phyloP scores from a whole-genome alignment of 108 stramenopile species.

The Skeletonema potamos region DNA sequence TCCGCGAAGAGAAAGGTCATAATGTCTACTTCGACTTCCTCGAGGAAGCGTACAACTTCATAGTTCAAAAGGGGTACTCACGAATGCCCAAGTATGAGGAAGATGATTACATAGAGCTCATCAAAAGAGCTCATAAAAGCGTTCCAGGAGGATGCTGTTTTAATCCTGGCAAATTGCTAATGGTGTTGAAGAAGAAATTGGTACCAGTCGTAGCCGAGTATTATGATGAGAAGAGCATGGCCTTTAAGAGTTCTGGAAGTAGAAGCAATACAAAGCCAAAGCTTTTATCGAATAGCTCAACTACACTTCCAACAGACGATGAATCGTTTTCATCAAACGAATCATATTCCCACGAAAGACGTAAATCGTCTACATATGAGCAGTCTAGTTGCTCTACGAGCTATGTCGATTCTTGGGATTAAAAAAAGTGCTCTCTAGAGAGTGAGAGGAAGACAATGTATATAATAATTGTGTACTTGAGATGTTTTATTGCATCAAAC shows the following conservation, averaged over 20 bases:
- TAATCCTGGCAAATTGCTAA: slow-evolving; percentile 78
- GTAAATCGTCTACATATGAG: not conserved
- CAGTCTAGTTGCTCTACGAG: slow-evolving; percentile 18
- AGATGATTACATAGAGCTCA: slow-evolving; percentile 76
- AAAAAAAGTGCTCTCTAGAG: not conserved
- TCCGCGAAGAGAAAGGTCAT: slow-evolving; percentile 81
- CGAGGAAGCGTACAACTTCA: slow-evolving; percentile 84
- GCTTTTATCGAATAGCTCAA: slow-evolving; percentile 2
- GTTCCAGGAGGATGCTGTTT: slow-evolving; percentile 81
- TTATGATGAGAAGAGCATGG: slow-evolving; percentile 6
- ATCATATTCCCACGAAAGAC: slow-evolving; percentile 4
- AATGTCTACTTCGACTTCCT: slow-evolving; percentile 85
- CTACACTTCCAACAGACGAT: slow-evolving; percentile 17
- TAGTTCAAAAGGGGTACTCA: slow-evolving; percentile 78
- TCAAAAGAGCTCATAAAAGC: slow-evolving; percentile 73
- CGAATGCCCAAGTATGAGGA: slow-evolving; percentile 75
- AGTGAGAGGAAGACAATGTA: not conserved
- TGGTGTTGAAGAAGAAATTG: slow-evolving; percentile 59
- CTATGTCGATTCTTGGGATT: slow-evolving; percentile 34
- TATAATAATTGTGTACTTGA: not conserved
- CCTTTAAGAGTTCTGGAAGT: not conserved
- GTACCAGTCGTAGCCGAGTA: slow-evolving; percentile 11
- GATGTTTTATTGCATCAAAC: not conserved
- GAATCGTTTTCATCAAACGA: slow-evolving; percentile 5
- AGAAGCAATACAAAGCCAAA: not conserved